Percentiles rank a stretch among this genome's conserved stretches.
Conservation (phyloP, 805 yeast genomes). For the Priceomyces melissophilus region DNA sequence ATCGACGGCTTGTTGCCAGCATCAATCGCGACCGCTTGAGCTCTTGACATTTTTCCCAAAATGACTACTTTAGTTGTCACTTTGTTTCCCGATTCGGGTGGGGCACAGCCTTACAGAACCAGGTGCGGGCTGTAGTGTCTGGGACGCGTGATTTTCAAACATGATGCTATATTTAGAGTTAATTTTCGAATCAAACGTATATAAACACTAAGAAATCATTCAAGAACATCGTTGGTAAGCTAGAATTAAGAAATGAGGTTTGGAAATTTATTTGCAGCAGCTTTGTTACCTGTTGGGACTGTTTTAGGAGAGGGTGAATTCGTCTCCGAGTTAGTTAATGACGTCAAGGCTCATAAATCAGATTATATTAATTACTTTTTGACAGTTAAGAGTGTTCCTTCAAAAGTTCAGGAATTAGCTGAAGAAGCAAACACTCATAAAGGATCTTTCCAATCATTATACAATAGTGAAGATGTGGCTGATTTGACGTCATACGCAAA, state of each 20-base stretch:
- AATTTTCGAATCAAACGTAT: not conserved
- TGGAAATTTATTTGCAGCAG: constrained; percentile 1
- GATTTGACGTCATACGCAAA: constrained; percentile 29
- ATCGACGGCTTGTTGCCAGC: too few species aligned
- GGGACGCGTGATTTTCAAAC: too few species aligned
- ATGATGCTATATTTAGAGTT: too few species aligned
- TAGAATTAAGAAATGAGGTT: not conserved
- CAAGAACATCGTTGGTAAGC: not conserved
- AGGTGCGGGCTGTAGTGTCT: too few species aligned
- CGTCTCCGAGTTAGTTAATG: constrained; percentile 34
- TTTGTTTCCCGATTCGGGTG: too few species aligned
- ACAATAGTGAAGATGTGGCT: constrained; percentile 18
- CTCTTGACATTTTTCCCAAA: too few species aligned
- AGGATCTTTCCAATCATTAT: constrained; percentile 34
- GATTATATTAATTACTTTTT: constrained; percentile 25
- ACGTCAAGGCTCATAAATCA: constrained; percentile 22
- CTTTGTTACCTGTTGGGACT: constrained; percentile 1
- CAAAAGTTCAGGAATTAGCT: constrained; percentile 28
- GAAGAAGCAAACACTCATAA: constrained; percentile 27
- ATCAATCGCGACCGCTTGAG: too few species aligned
- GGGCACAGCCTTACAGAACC: too few species aligned
- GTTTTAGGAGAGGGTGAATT: constrained; percentile 15
- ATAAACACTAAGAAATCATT: too few species aligned
- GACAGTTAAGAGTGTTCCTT: constrained; percentile 27
- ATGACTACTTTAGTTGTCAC: too few species aligned